Conservation (phyloP, 768 basidiomycete genomes). For the Pisolithus orientalis region DNA sequence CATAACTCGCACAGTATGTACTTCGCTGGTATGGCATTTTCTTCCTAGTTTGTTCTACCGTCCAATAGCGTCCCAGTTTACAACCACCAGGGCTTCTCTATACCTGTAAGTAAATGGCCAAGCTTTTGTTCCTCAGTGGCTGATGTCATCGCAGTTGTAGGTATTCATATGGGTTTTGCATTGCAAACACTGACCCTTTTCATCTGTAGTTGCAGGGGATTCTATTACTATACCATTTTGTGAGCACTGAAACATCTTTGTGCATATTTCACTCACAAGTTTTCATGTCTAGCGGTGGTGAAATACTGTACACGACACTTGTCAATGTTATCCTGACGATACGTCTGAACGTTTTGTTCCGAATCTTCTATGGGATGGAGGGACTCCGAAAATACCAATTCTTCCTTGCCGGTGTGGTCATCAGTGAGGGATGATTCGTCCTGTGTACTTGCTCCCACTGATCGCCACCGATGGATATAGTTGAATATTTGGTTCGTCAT, state of each 20-base stretch:
- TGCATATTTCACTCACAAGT: too few species aligned
- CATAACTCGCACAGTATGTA: neutral
- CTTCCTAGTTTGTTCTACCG: neutral
- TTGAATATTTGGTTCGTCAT: neutral
- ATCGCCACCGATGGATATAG: neutral
- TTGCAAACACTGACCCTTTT: neutral
- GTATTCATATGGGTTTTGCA: neutral
- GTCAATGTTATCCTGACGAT: constrained; percentile 19
- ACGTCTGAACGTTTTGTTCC: constrained; percentile 14
- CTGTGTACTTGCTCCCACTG: neutral
- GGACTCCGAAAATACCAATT: neutral
- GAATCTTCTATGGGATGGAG: neutral
- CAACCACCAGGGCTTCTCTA: neutral
- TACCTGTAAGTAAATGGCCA: neutral
- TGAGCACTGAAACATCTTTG: too few species aligned
- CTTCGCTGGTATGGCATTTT: neutral
- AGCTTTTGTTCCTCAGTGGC: constrained; percentile 2
- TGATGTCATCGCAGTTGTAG: neutral
- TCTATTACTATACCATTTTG: neutral
- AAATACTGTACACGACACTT: neutral
- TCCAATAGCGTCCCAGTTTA: neutral
- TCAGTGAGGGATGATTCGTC: neutral
- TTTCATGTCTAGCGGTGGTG: too few species aligned
- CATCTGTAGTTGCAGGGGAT: constrained; percentile 13
- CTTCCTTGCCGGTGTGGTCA: neutral